Evolutionary conservation across 805 yeast genomes (phyloP).

Genomic region (Starmerella khaoyaiensis): DNA sequence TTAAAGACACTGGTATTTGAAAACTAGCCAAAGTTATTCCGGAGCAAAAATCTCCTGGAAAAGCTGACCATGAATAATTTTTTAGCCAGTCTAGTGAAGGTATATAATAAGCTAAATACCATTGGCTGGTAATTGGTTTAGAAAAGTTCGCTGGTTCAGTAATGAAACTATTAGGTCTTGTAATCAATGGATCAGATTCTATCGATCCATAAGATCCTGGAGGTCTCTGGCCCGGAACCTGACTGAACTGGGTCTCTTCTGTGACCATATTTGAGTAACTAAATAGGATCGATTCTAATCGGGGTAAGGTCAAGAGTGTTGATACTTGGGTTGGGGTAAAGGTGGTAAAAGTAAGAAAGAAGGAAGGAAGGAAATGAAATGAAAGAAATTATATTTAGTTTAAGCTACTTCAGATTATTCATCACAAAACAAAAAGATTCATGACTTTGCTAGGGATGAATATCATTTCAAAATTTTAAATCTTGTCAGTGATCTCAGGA

Average conservation of each 20-base stretch:
- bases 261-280: background rate
- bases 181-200: background rate
- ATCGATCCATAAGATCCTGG: conserved; percentile 2
- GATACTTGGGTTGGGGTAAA: background rate
- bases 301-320: background rate
- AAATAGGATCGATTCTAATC: background rate
- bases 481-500: conserved; percentile 78
- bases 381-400: too few relatives aligned
- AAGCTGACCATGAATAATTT: conserved; percentile 29
- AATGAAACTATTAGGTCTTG: background rate
- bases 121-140: conserved; percentile 7
- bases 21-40: conserved; percentile 82
- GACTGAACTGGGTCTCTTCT: background rate
- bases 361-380: too few relatives aligned
- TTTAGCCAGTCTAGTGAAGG: conserved; percentile 46
- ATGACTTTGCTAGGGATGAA: too few relatives aligned
- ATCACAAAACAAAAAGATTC: background rate
- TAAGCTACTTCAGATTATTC: background rate
- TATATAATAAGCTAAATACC: conserved; percentile 38
- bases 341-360: too few relatives aligned
- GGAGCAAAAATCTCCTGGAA: conserved; percentile 58
- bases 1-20: conserved; percentile 79
- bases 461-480: background rate
- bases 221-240: background rate
- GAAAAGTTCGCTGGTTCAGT: background rate